A percentile compares a stretch with the other conserved stretches of the same genome.
These are phyloP conservation scores for Chiua virens DNA, from an alignment of 768 basidiomycete genomes.

Conservation along the genomic window DNA sequence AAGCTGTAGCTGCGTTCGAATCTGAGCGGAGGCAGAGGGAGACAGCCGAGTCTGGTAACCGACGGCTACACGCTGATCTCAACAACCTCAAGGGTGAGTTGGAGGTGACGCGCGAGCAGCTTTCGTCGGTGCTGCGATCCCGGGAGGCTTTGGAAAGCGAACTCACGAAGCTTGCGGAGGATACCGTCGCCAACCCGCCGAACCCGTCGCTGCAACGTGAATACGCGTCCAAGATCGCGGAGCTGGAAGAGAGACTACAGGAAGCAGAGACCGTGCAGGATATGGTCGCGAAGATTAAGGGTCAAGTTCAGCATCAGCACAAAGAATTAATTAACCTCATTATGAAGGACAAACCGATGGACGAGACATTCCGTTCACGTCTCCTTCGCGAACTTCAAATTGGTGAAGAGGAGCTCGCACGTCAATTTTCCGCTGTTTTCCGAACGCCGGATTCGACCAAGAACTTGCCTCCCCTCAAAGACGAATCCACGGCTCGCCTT, in stretches of 20 bases:
- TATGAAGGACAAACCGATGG: conserved; percentile 53
- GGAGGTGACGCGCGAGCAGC: conserved; percentile 53
- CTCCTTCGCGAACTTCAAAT: conserved; percentile 62
- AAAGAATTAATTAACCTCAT: conserved; percentile 71
- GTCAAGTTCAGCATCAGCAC: conserved; percentile 65
- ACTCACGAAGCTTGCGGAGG: conserved; percentile 63
- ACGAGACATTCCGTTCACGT: conserved; percentile 60
- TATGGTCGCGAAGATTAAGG: conserved; percentile 55
- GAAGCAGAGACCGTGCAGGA: conserved; percentile 52
- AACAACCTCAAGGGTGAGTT: conserved; percentile 54
- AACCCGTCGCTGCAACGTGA: conserved; percentile 61
- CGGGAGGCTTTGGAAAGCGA: conserved; percentile 68
- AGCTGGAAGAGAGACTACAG: conserved; percentile 61
- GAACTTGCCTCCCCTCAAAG: conserved; percentile 40
- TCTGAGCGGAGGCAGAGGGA: conserved; percentile 67
- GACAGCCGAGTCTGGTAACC: conserved; percentile 59
- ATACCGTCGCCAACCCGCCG: conserved; percentile 51
- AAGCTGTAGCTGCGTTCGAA: conserved; percentile 60
- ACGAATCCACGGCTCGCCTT: conserved; percentile 39
- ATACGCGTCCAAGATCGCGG: conserved; percentile 60
- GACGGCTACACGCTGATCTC: conserved; percentile 61
- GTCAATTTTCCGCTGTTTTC: conserved; percentile 25
- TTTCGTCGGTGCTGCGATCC: conserved; percentile 54
- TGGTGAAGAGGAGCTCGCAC: conserved; percentile 45
- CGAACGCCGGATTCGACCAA: conserved; percentile 32